Conservation (phyloP, 2,329 filamentous ascomycete genomes). For the Colletotrichum orchidophilum region DNA sequence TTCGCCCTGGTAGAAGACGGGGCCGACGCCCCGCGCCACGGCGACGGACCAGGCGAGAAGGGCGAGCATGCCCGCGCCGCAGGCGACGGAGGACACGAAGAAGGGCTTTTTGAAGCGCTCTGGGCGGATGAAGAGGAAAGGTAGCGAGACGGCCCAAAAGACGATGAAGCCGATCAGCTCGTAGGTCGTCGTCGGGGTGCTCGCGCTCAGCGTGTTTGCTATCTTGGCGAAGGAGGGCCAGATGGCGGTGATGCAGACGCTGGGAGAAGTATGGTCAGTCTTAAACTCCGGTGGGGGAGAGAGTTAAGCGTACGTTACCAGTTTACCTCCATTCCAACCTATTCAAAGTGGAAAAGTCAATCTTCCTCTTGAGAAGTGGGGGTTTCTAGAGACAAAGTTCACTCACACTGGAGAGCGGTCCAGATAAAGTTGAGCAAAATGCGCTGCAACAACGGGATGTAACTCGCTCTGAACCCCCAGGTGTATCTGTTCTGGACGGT, state of each 20-base stretch:
- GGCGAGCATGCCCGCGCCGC: conserved; percentile 53
- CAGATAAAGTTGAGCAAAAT: conserved; percentile 61
- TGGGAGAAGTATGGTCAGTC: not conserved
- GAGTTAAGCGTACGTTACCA: not conserved
- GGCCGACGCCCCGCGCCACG: conserved; percentile 52
- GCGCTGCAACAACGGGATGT: conserved; percentile 57
- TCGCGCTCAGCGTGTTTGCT: conserved; percentile 52
- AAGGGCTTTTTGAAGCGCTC: conserved; percentile 59
- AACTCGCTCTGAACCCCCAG: conserved; percentile 59
- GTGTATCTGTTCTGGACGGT: conserved; percentile 59
- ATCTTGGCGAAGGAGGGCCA: conserved; percentile 55
- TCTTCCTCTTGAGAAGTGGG: not conserved
- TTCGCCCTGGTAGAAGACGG: conserved; percentile 46
- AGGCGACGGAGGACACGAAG: conserved; percentile 52
- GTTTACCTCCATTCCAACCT: conserved; percentile 4
- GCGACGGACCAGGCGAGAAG: conserved; percentile 58
- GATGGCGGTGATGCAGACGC: conserved; percentile 53
- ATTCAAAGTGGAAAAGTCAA: not conserved
- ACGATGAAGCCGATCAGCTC: conserved; percentile 59
- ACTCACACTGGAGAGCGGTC: conserved; percentile 5
- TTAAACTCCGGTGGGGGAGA: not conserved
- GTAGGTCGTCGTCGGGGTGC: conserved; percentile 47
- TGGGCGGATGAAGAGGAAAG: conserved; percentile 56
- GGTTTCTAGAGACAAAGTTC: not conserved
- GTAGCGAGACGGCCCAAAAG: conserved; percentile 60